phyloP scores from a whole-genome alignment of 2,329 filamentous ascomycete genomes.

The Shiraia bambusicola region DNA sequence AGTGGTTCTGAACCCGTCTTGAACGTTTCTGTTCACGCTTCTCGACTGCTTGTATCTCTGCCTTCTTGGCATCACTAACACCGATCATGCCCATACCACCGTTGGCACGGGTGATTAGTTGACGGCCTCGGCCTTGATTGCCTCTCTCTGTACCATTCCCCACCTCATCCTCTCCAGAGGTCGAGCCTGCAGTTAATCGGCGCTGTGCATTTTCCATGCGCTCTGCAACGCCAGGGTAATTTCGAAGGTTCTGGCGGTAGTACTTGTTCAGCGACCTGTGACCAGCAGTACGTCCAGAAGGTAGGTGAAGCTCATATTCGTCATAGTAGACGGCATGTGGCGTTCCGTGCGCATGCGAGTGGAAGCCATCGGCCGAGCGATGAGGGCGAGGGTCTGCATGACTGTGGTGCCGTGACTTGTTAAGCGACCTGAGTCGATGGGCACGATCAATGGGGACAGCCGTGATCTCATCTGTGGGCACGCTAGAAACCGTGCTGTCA shows the following conservation, averaged over 20 bases:
- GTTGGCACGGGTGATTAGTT: constrained; percentile 64
- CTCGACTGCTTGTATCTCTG: constrained; percentile 65
- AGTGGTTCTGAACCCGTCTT: constrained; percentile 58
- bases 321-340: constrained; percentile 81
- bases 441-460: constrained; percentile 74
- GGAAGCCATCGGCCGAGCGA: constrained; percentile 73
- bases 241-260: constrained; percentile 88
- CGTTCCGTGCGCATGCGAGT: constrained; percentile 75
- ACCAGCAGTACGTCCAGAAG: constrained; percentile 83
- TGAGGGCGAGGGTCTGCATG: constrained; percentile 70
- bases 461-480: constrained; percentile 81
- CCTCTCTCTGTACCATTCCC: constrained; percentile 18
- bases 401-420: constrained; percentile 74
- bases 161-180: constrained; percentile 42
- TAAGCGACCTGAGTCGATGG: constrained; percentile 71
- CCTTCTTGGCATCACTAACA: constrained; percentile 73
- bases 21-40: constrained; percentile 68
- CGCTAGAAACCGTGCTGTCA: constrained; percentile 80
- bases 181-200: constrained; percentile 57
- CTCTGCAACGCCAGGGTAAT: constrained; percentile 77
- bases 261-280: constrained; percentile 86
- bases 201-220: constrained; percentile 68
- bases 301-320: constrained; percentile 91
- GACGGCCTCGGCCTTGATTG: constrained; percentile 34
- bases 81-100: constrained; percentile 76